phyloP scores from a whole-genome alignment of 495 filamentous ascomycete species.

The Aspergillus saccharolyticus region DNA sequence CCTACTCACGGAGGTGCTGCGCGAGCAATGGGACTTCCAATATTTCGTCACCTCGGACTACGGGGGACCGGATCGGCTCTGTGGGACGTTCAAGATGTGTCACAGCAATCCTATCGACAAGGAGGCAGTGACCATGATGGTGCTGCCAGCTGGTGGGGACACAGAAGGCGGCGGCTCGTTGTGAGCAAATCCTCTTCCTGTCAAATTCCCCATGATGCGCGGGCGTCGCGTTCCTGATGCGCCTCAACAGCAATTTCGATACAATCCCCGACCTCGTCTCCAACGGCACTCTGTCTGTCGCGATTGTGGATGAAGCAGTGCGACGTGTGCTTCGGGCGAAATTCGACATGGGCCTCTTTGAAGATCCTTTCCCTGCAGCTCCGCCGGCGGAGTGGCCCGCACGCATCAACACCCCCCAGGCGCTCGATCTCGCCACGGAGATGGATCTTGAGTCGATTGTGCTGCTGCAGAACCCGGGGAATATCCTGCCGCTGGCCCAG shows the following conservation, averaged over 20 bases:
- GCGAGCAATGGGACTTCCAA: slow-evolving; percentile 65
- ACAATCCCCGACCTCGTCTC: slow-evolving; percentile 57
- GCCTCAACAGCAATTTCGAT: slow-evolving; percentile 48
- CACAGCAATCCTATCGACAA: slow-evolving; percentile 52
- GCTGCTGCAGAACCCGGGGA: slow-evolving; percentile 60
- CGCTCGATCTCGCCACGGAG: slow-evolving; percentile 51
- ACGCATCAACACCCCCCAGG: slow-evolving; percentile 53
- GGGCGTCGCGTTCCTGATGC: background rate
- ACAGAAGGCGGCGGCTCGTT: slow-evolving; percentile 67
- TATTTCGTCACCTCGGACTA: slow-evolving; percentile 57
- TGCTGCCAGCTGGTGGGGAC: slow-evolving; percentile 62
- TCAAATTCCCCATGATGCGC: no score
- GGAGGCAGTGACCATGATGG: slow-evolving; percentile 49
- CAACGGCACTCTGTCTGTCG: slow-evolving; percentile 49
- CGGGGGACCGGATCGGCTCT: slow-evolving; percentile 61
- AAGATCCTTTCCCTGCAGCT: slow-evolving; percentile 56
- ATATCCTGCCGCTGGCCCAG: slow-evolving; percentile 50
- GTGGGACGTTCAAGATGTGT: slow-evolving; percentile 58
- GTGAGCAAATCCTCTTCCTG: slow-evolving; percentile 18
- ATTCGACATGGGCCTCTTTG: slow-evolving; percentile 63
- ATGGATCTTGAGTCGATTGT: slow-evolving; percentile 66
- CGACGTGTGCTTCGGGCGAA: slow-evolving; percentile 56
- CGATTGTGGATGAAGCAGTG: slow-evolving; percentile 57
- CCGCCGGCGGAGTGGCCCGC: slow-evolving; percentile 45
- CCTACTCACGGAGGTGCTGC: slow-evolving; percentile 60